Conservation (phyloP, 2,329 filamentous ascomycete species). For the Ceratocystis huliohia region DNA sequence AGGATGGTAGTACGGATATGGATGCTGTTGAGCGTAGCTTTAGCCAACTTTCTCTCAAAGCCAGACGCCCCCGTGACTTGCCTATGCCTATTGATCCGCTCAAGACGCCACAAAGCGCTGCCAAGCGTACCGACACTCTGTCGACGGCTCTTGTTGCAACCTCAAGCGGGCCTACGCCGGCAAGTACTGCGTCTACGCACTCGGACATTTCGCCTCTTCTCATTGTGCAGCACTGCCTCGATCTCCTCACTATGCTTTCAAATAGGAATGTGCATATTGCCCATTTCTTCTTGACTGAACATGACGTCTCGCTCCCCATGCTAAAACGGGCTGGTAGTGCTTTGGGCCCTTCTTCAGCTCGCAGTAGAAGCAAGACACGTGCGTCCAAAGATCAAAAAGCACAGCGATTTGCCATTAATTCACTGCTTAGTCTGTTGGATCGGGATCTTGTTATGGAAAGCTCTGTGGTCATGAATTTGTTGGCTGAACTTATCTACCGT, state of each 20-base stretch:
- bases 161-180: not conserved
- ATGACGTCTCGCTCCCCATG: slow-evolving; percentile 60
- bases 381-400: slow-evolving; percentile 77
- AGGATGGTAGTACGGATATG: slow-evolving; percentile 89
- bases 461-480: slow-evolving; percentile 87
- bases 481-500: slow-evolving; percentile 74
- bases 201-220: slow-evolving; percentile 87
- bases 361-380: slow-evolving; percentile 21
- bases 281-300: slow-evolving; percentile 86
- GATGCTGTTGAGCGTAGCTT: slow-evolving; percentile 92
- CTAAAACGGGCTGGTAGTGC: slow-evolving; percentile 59
- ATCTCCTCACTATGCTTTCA: slow-evolving; percentile 70
- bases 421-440: slow-evolving; percentile 73
- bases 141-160: slow-evolving; percentile 33
- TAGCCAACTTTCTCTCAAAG: slow-evolving; percentile 78
- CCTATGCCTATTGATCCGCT: slow-evolving; percentile 36
- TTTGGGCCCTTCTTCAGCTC: slow-evolving; percentile 44
- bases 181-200: slow-evolving; percentile 39
- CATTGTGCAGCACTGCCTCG: slow-evolving; percentile 90
- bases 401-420: slow-evolving; percentile 83
- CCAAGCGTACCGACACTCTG: slow-evolving; percentile 62
- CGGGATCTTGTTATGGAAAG: slow-evolving; percentile 95
- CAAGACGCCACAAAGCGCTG: slow-evolving; percentile 62
- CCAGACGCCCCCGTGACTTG: slow-evolving; percentile 64
- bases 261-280: slow-evolving; percentile 76